Evolutionary conservation across 352 stramenopile species (phyloP).

Genomic region (Globisporangium irregulare): DNA sequence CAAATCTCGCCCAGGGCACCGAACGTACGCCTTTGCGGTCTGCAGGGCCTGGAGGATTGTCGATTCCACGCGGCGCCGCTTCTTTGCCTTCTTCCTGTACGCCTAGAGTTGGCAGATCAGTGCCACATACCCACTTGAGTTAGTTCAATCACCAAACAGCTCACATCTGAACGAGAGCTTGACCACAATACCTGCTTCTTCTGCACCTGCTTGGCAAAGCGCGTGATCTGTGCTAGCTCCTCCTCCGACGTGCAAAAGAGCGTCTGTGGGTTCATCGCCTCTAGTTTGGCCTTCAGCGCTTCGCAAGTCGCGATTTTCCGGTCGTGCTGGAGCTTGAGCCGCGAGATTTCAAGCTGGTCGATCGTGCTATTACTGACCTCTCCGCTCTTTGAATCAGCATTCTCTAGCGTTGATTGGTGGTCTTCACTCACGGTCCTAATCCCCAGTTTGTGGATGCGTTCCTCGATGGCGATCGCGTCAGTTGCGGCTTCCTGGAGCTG

Average conservation of each 20-base stretch:
- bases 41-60: slow-evolving; percentile 11
- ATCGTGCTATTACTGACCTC: background rate
- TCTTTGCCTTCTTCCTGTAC: slow-evolving; percentile 16
- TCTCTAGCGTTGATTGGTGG: background rate
- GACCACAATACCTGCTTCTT: slow-evolving; percentile 29
- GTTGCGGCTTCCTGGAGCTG: slow-evolving; percentile 20
- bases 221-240: slow-evolving; percentile 4
- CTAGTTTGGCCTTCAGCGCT: slow-evolving; percentile 20
- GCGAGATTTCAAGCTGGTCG: slow-evolving; percentile 18
- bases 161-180: background rate
- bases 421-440: background rate
- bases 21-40: slow-evolving; percentile 3
- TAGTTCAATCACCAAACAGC: background rate
- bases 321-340: slow-evolving; percentile 27
- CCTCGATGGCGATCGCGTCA: slow-evolving; percentile 21
- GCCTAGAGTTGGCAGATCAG: background rate
- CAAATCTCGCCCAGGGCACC: background rate
- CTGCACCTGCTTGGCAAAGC: slow-evolving; percentile 22
- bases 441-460: slow-evolving; percentile 5
- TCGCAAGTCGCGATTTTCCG: slow-evolving; percentile 21
- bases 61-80: slow-evolving; percentile 5
- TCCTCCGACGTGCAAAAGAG: slow-evolving; percentile 16
- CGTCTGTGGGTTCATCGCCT: slow-evolving; percentile 15
- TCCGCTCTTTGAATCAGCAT: background rate
- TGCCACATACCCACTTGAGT: background rate